These are phyloP conservation scores for Claviceps lovelessii DNA, from an alignment of 2,329 filamentous ascomycete species.

Conservation along the genomic window DNA sequence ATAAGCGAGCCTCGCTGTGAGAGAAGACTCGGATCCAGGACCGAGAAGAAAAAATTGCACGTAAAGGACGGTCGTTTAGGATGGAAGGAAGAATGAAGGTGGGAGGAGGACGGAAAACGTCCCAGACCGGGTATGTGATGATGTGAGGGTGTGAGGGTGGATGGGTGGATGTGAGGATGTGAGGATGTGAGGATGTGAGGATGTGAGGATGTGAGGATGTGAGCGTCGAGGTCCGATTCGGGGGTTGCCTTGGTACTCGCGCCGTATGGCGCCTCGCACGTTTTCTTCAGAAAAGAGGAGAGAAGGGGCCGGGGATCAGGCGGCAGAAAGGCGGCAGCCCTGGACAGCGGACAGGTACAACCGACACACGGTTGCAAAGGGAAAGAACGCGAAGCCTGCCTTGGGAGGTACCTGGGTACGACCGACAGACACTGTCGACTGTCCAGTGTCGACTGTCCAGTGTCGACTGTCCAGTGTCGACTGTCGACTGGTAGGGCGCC, in stretches of 20 bases:
- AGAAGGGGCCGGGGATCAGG: background rate
- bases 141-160: too few relatives aligned
- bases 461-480: too few relatives aligned
- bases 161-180: too few relatives aligned
- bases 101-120: background rate
- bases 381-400: background rate
- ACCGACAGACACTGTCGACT: background rate
- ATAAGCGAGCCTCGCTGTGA: background rate
- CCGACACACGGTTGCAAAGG: background rate
- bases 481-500: conserved; percentile 2
- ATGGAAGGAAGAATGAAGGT: background rate
- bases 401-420: background rate
- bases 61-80: background rate
- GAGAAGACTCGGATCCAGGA: background rate
- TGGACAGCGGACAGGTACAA: background rate
- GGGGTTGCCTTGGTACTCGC: background rate
- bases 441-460: background rate
- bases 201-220: too few relatives aligned
- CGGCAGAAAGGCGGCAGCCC: background rate
- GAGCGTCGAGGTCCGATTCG: background rate
- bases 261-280: background rate
- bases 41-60: background rate
- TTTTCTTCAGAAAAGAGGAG: background rate
- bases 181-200: background rate
- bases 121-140: background rate